These are phyloP conservation scores for Casuarina glauca DNA, from an alignment of 306 rosid genomes.

Conservation along the genomic window DNA sequence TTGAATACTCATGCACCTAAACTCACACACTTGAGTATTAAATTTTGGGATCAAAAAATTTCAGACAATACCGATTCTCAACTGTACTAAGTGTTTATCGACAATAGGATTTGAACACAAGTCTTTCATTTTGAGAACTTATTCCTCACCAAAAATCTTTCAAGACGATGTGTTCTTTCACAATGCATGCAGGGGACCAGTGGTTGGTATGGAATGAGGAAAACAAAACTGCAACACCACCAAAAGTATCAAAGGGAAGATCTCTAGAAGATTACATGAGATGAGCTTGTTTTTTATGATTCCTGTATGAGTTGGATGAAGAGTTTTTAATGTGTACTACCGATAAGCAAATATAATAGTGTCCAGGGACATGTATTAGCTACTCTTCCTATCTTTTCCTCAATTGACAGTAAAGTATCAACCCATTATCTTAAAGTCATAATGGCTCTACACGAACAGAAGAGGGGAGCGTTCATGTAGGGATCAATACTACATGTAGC, in stretches of 20 bases:
- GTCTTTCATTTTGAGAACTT: background rate
- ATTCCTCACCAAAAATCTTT: background rate
- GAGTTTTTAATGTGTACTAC: background rate
- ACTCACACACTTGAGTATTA: no score
- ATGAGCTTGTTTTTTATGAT: background rate
- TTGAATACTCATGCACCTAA: no score
- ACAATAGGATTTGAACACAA: no score
- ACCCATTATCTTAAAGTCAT: no score
- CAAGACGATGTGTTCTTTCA: background rate
- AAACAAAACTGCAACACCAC: slow-evolving; percentile 12
- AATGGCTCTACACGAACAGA: no score
- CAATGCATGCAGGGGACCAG: slow-evolving; percentile 16
- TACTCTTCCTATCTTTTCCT: background rate
- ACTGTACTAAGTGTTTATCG: no score
- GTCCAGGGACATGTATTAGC: slow-evolving; percentile 17
- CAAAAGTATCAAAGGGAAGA: slow-evolving; percentile 25
- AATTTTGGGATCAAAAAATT: no score
- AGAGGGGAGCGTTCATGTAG: no score
- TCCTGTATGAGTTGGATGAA: slow-evolving; percentile 31
- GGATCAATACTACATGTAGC: no score
- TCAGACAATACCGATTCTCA: no score
- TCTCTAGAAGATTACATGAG: background rate
- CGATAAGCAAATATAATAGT: background rate
- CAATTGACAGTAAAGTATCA: no score
- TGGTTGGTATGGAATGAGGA: background rate